Base-by-base conservation (phyloP, 495 filamentous ascomycete species). In the Collariella sp. region DNA sequence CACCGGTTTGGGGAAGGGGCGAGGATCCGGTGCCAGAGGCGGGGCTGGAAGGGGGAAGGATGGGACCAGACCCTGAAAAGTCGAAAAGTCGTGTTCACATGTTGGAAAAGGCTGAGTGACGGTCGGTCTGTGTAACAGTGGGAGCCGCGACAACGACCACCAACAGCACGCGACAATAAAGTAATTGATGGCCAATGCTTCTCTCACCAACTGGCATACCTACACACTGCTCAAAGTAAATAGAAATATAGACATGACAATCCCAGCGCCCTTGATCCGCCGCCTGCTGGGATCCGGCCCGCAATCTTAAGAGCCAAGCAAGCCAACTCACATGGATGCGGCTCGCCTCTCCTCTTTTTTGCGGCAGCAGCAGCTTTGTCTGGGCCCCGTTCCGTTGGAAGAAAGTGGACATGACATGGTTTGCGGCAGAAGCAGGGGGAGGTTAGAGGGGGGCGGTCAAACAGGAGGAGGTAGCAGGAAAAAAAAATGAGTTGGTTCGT, bases 271-370 rank as follows among this genome's bases (percentile, higher is more conserved):
- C 10, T 23, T 23, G 19, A 11, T 19, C 11, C 19, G 40, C 24
- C 26, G 5, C 26, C 4, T 16, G 41, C 23, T 36, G 45, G 19
- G 31, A 45, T 44, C 34, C 43, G 22, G 43, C 11, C 9, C 26
- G 34, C 35, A 54, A 47, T 54, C 51, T 54, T 54, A 52, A 44
- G 20, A 29, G 18, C 12, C 26, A 16, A 29, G 42, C 43, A n/a
- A 29, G 34, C 50, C 50, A 46, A 33, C 43, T 13, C 46, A 34
- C 51, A 46, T 41, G 43, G 51, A 41, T 56, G n/a, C n/a, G 40
- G 19, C 45, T 40, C 54, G 46, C 38, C 36, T 24, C 39, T n/a
- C n/a, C n/a, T n/a, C n/a, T n/a, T 18, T 20, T 10, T 23, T 33
- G 15, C 33, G 34, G 16, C 16, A 18, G 23, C 51, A n/a, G n/a